Evolutionary conservation across 371 early-diverging fungal species (phyloP).

Genomic region (Mucor irregularis): DNA sequence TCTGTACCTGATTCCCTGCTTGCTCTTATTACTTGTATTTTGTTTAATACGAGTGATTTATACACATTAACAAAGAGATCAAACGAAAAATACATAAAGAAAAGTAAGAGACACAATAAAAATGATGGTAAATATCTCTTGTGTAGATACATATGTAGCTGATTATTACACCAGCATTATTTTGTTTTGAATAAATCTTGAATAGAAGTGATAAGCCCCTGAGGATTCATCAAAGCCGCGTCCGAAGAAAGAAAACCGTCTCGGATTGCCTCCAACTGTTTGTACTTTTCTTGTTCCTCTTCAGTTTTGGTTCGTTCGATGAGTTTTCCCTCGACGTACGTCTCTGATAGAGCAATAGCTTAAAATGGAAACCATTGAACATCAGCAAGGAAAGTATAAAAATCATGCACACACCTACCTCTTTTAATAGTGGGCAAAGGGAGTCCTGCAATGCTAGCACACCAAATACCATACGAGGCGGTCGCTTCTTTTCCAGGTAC

Average conservation of each 20-base stretch:
- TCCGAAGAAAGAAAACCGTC: slow-evolving; percentile 6
- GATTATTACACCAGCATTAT: too few relatives aligned
- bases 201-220: too few relatives aligned
- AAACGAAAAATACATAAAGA: too few relatives aligned
- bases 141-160: too few relatives aligned
- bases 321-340: background rate
- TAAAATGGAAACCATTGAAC: background rate
- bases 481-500: slow-evolving; percentile 21
- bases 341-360: slow-evolving; percentile 11
- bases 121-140: too few relatives aligned
- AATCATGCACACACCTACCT: slow-evolving; percentile 33
- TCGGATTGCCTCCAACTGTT: background rate
- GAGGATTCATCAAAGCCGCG: too few relatives aligned
- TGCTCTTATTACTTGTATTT: too few relatives aligned
- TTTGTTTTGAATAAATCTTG: too few relatives aligned
- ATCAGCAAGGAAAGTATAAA: background rate
- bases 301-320: slow-evolving; percentile 7
- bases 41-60: too few relatives aligned
- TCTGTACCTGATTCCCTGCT: too few relatives aligned
- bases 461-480: slow-evolving; percentile 58
- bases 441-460: slow-evolving; percentile 60
- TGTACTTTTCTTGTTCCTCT: slow-evolving; percentile 6
- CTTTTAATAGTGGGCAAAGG: slow-evolving; percentile 39
- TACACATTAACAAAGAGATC: too few relatives aligned
- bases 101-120: too few relatives aligned